These are phyloP conservation scores for Petunia secreta DNA, from an alignment of 257 asterid species.

Conservation along the genomic window DNA sequence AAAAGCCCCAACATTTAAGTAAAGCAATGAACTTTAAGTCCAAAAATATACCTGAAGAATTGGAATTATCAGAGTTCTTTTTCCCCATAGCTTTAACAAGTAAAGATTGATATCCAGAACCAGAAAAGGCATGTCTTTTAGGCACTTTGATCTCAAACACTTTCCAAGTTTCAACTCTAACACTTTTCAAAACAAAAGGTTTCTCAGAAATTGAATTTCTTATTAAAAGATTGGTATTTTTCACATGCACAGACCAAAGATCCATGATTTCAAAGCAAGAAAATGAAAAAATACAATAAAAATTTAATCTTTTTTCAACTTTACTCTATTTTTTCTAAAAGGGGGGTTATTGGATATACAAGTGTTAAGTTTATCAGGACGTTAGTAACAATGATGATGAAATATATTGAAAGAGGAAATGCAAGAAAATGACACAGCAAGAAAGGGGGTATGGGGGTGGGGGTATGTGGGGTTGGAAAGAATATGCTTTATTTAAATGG, in stretches of 20 bases:
- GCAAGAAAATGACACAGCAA: conserved; percentile 7
- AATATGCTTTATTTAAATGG: conserved; percentile 15
- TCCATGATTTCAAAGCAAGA: conserved; percentile 39
- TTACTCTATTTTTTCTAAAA: not conserved
- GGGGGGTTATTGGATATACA: not conserved
- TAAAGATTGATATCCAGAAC: conserved; percentile 48
- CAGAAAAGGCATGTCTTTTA: conserved; percentile 36
- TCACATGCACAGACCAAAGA: conserved; percentile 54
- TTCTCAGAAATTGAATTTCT: conserved; percentile 55
- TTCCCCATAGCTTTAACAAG: conserved; percentile 65
- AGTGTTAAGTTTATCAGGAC: conserved; percentile 9
- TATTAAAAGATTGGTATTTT: conserved; percentile 44
- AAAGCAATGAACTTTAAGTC: not conserved
- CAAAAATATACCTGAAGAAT: conserved; percentile 50
- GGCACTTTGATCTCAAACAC: conserved; percentile 48
- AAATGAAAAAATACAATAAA: not conserved
- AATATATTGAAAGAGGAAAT: not conserved
- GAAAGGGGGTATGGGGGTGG: not conserved
- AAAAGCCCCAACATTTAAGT: not conserved
- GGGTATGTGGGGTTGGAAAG: not conserved
- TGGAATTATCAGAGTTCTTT: conserved; percentile 57
- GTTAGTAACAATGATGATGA: conserved; percentile 16
- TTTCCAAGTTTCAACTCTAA: conserved; percentile 32
- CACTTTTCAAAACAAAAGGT: conserved; percentile 50
- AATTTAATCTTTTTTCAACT: not conserved